These are phyloP conservation scores for Fallopia convolvulus DNA, from an alignment of 148 eudicot genomes.

Conservation along the genomic window DNA sequence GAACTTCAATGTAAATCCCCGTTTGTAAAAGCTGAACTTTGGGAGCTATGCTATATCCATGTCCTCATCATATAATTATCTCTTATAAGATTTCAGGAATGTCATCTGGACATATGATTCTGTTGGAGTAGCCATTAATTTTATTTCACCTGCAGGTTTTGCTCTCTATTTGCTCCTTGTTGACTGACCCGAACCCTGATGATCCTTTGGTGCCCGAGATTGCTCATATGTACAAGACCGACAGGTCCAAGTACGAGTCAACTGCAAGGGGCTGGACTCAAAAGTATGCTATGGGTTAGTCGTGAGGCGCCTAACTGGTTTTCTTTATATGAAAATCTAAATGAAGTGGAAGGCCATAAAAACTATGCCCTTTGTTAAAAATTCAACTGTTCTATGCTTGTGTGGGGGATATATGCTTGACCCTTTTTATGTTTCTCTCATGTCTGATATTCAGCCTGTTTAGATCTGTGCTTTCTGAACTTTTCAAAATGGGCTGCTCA, in stretches of 20 bases:
- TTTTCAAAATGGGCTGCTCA: neutral
- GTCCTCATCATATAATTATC: neutral
- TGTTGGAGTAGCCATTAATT: neutral
- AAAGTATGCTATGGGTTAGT: conserved; percentile 84
- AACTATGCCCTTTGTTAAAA: conserved; percentile 2
- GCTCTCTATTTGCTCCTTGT: conserved; percentile 82
- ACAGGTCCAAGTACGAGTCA: conserved; percentile 69
- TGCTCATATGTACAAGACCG: conserved; percentile 94
- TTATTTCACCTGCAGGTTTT: conserved; percentile 37
- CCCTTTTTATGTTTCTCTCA: neutral
- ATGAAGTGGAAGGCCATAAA: neutral
- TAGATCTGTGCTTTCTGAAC: neutral
- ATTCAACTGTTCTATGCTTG: neutral
- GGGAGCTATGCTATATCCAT: neutral
- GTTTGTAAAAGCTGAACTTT: neutral
- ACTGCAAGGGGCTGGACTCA: conserved; percentile 98
- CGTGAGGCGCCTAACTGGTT: neutral
- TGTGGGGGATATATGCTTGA: neutral
- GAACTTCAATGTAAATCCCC: neutral
- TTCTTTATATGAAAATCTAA: neutral
- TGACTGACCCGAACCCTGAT: conserved; percentile 89
- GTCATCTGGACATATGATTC: neutral
- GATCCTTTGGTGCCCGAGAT: conserved; percentile 91
- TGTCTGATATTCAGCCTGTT: neutral
- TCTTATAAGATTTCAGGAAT: neutral